Conservation (phyloP, 345 rosid species). For the Excoecaria agallocha region DNA sequence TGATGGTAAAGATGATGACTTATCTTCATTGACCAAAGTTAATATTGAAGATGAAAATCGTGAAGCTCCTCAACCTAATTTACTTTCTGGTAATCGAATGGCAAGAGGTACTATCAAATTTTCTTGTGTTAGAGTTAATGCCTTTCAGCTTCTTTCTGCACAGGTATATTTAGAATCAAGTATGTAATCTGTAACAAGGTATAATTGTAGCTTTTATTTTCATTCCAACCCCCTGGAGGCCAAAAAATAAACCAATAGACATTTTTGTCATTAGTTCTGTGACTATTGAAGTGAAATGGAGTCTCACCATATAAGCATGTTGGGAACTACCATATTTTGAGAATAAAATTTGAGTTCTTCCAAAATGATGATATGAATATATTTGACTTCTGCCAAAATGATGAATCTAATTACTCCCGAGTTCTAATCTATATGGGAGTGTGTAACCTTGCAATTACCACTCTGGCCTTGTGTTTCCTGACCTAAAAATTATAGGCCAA, state of each 20-base stretch:
- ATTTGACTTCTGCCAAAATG: background rate
- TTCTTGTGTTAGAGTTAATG: background rate
- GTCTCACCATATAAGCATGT: slow-evolving; percentile 2
- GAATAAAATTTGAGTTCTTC: slow-evolving; percentile 3
- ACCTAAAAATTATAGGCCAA: background rate
- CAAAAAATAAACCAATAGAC: background rate
- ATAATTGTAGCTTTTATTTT: background rate
- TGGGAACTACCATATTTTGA: background rate
- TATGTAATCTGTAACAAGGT: background rate
- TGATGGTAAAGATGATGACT: slow-evolving; percentile 35
- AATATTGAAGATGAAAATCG: slow-evolving; percentile 42
- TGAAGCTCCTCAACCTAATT: slow-evolving; percentile 39
- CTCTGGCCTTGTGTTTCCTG: background rate
- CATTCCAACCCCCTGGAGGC: background rate
- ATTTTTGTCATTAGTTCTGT: background rate
- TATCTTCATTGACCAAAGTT: slow-evolving; percentile 33
- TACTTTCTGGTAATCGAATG: slow-evolving; percentile 36
- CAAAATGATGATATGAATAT: background rate
- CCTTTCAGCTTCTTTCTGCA: slow-evolving; percentile 4
- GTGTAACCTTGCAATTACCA: background rate
- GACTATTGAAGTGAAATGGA: background rate
- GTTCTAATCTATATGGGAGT: background rate
- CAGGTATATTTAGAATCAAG: background rate
- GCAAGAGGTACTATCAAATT: slow-evolving; percentile 49
- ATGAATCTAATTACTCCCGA: too few species aligned